Evolutionary conservation across 2,329 filamentous ascomycete species (phyloP).

Genomic region (Eurotiales sp.): DNA sequence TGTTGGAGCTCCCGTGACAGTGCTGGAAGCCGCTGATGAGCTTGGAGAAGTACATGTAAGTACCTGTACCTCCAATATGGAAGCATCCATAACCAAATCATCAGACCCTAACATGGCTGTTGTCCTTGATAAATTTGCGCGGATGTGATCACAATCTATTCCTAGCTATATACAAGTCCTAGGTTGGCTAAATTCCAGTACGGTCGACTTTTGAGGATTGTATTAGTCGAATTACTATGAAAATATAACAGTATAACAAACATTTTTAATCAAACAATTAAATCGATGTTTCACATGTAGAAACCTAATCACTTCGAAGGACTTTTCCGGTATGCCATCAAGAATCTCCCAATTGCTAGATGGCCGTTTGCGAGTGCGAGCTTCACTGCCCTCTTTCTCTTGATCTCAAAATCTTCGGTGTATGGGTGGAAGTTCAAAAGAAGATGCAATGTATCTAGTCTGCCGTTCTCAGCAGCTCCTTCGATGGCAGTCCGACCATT

Average conservation of each 20-base stretch:
- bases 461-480: slow-evolving; percentile 29
- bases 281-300: no score
- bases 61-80: no score
- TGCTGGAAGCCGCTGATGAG: slow-evolving; percentile 40
- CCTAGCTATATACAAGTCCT: no score
- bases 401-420: slow-evolving; percentile 16
- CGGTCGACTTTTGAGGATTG: no score
- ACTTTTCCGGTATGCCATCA: slow-evolving; percentile 11
- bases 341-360: slow-evolving; percentile 16
- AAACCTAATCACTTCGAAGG: neutral
- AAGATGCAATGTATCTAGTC: slow-evolving; percentile 27
- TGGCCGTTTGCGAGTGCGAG: slow-evolving; percentile 14
- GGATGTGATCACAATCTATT: no score
- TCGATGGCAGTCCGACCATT: slow-evolving; percentile 28
- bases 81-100: no score
- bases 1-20: slow-evolving; percentile 38
- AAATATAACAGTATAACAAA: no score
- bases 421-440: slow-evolving; percentile 21
- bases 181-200: no score
- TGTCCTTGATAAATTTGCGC: no score
- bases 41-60: slow-evolving; percentile 35
- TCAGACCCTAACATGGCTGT: no score
- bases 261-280: no score
- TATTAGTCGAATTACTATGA: no score
- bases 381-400: slow-evolving; percentile 13